These are phyloP conservation scores for Psilocybe mexicana DNA, from an alignment of 1,284 basidiomycete genomes.

Conservation along the genomic window DNA sequence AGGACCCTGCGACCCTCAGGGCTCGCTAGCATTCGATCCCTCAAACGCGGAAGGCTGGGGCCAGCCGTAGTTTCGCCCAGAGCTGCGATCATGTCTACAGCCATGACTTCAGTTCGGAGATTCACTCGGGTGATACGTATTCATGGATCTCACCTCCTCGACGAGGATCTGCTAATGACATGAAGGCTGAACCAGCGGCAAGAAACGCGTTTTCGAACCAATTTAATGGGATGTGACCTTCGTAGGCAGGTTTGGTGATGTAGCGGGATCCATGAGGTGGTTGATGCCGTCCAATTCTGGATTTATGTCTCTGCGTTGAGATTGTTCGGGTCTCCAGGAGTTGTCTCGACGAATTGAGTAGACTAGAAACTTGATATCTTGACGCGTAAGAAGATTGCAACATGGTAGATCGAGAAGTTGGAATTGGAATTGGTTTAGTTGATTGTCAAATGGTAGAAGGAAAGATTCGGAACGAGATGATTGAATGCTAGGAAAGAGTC, in stretches of 20 bases:
- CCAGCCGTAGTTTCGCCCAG: constrained; percentile 90
- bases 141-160: constrained; percentile 70
- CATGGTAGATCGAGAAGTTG: background rate
- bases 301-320: background rate
- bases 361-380: background rate
- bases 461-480: too few species aligned
- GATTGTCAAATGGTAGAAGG: background rate
- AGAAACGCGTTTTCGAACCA: constrained; percentile 84
- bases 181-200: constrained; percentile 83
- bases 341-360: background rate
- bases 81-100: constrained; percentile 88
- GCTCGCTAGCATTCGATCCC: constrained; percentile 79
- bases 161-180: constrained; percentile 81
- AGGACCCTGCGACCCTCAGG: constrained; percentile 84
- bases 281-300: background rate
- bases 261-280: constrained; percentile 24
- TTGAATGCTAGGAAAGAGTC: too few species aligned
- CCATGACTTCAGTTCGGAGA: constrained; percentile 1
- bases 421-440: background rate
- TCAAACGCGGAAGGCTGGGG: constrained; percentile 76
- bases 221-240: constrained; percentile 83
- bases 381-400: background rate
- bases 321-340: background rate
- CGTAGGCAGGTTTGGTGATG: constrained; percentile 50
- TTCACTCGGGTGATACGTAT: background rate